Conservation (phyloP, 2,329 filamentous ascomycete species). For the Neonectria faginata region DNA sequence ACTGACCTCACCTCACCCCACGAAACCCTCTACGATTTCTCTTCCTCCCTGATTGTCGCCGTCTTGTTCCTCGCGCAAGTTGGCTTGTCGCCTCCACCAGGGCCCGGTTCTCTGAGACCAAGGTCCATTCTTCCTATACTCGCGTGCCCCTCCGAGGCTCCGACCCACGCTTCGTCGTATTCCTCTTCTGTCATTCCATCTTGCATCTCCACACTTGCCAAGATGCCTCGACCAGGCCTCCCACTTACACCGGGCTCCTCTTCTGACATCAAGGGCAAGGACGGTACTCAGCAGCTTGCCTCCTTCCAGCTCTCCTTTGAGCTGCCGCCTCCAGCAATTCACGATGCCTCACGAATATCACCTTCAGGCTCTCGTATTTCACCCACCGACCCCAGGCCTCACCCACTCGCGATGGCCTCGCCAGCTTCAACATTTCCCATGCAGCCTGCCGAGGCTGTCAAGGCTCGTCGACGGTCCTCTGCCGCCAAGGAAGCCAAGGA, state of each 20-base stretch:
- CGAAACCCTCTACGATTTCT: neutral
- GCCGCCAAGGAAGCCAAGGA: slow-evolving; percentile 61
- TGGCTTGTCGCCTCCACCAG: neutral
- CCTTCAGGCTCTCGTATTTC: slow-evolving; percentile 50
- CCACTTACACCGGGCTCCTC: slow-evolving; percentile 85
- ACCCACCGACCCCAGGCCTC: slow-evolving; percentile 48
- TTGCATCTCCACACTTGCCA: slow-evolving; percentile 25
- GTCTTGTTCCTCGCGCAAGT: neutral
- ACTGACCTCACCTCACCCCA: neutral
- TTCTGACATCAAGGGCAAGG: slow-evolving; percentile 80
- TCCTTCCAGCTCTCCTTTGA: slow-evolving; percentile 77
- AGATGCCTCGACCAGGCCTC: slow-evolving; percentile 50
- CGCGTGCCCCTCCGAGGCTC: neutral
- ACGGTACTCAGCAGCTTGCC: slow-evolving; percentile 70
- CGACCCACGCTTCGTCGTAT: neutral
- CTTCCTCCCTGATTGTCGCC: neutral
- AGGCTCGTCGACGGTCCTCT: slow-evolving; percentile 65
- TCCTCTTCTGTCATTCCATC: slow-evolving; percentile 5
- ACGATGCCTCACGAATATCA: slow-evolving; percentile 60
- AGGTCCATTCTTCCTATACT: slow-evolving; percentile 11
- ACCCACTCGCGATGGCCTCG: slow-evolving; percentile 44
- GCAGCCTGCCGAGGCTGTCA: slow-evolving; percentile 64
- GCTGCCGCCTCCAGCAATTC: slow-evolving; percentile 80
- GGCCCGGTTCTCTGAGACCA: slow-evolving; percentile 10
- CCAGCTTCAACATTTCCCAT: slow-evolving; percentile 55